Conservation (phyloP, 1,139 yeast genomes). For the Suhomyces wounanorum region DNA sequence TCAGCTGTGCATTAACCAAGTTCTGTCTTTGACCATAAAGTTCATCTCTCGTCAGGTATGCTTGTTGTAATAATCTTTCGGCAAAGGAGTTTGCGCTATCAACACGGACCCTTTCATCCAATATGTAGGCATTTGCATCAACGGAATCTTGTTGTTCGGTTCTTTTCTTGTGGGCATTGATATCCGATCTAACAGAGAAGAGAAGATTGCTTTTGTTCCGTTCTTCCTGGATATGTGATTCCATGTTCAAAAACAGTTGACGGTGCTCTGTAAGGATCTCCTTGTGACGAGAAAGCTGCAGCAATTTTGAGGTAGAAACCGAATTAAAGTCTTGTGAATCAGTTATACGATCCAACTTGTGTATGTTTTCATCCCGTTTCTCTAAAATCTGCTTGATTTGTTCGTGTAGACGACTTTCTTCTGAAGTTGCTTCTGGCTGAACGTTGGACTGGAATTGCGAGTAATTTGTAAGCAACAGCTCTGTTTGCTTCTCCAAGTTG, state of each 20-base stretch:
- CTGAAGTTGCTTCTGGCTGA: constrained; percentile 46
- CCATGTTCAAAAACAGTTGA: constrained; percentile 60
- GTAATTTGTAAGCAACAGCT: constrained; percentile 36
- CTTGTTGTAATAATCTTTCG: constrained; percentile 78
- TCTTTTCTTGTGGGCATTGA: constrained; percentile 57
- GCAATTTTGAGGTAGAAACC: constrained; percentile 66
- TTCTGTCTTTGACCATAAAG: constrained; percentile 68
- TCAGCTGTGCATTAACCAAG: constrained; percentile 64
- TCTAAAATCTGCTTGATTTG: constrained; percentile 45
- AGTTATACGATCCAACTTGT: constrained; percentile 42
- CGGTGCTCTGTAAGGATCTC: constrained; percentile 75
- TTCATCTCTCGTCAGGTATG: constrained; percentile 87
- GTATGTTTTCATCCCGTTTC: constrained; percentile 35
- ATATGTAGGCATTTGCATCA: constrained; percentile 64
- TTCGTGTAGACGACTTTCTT: constrained; percentile 64
- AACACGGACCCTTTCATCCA: constrained; percentile 74
- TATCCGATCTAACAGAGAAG: constrained; percentile 76
- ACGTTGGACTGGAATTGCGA: constrained; percentile 33
- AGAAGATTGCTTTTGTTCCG: constrained; percentile 74
- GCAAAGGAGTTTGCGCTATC: constrained; percentile 75
- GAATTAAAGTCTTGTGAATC: constrained; percentile 57
- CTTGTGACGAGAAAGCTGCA: constrained; percentile 80
- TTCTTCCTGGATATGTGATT: constrained; percentile 64
- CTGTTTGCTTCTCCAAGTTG: constrained; percentile 46
- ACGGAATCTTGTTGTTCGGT: constrained; percentile 35